Conservation (phyloP, 257 asterid genomes). For the Plectranthus barbatus region DNA sequence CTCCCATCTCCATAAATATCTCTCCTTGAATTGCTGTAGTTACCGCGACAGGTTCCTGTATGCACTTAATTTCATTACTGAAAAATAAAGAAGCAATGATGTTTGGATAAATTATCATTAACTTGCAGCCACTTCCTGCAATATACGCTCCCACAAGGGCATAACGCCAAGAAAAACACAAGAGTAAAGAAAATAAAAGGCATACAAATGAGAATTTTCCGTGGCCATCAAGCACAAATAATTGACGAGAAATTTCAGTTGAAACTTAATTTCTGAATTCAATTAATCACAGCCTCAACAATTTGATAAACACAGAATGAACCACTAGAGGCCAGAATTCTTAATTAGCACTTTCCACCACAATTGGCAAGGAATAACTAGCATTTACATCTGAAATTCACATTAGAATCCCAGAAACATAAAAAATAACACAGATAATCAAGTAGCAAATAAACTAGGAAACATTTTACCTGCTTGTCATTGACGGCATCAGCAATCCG, state of each 20-base stretch:
- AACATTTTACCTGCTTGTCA: conserved; percentile 56
- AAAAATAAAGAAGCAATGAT: neutral
- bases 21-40: conserved; percentile 85
- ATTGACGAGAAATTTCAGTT: neutral
- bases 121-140: neutral
- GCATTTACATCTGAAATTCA: neutral
- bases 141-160: neutral
- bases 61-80: neutral
- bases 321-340: neutral
- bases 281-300: neutral
- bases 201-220: neutral
- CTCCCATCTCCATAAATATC: conserved; percentile 72
- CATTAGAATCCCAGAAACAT: neutral
- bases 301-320: neutral
- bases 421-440: neutral
- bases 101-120: neutral
- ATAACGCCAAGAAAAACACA: neutral
- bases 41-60: conserved; percentile 83
- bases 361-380: neutral
- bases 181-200: neutral
- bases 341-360: neutral
- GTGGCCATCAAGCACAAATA: too few species aligned
- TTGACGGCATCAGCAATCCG: conserved; percentile 73
- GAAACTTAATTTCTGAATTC: neutral
- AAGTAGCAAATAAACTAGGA: neutral